Conservation (phyloP, 768 basidiomycete species). For the Leccinum longicurvipes region DNA sequence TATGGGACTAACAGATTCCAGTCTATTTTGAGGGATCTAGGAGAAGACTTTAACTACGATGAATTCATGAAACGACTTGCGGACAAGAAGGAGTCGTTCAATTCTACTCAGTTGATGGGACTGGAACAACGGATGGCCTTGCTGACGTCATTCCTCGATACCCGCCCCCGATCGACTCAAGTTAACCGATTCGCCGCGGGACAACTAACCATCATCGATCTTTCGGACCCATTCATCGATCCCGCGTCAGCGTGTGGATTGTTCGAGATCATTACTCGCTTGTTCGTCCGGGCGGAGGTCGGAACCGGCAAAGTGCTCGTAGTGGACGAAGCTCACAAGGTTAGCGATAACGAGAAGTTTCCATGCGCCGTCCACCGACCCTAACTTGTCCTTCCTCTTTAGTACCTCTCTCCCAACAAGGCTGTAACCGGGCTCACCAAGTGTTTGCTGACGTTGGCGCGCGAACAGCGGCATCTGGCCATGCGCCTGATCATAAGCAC, state of each 20-base stretch:
- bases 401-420: conserved; percentile 57
- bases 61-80: conserved; percentile 49
- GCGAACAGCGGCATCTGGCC: conserved; percentile 68
- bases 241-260: conserved; percentile 61
- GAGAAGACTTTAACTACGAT: conserved; percentile 52
- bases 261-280: conserved; percentile 64
- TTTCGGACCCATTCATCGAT: conserved; percentile 74
- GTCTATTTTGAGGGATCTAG: conserved; percentile 63
- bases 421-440: conserved; percentile 53
- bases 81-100: conserved; percentile 48
- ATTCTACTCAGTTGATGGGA: conserved; percentile 50
- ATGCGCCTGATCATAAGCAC: conserved; percentile 75
- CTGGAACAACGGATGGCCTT: conserved; percentile 64
- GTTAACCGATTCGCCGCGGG: conserved; percentile 49
- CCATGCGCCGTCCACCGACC: background rate
- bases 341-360: conserved; percentile 16
- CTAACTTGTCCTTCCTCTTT: background rate
- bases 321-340: conserved; percentile 77
- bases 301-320: conserved; percentile 65
- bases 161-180: conserved; percentile 1
- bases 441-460: conserved; percentile 53
- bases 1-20: conserved; percentile 8
- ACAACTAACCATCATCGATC: conserved; percentile 63
- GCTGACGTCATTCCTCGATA: conserved; percentile 55
- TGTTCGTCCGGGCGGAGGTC: conserved; percentile 60